Base-by-base conservation (phyloP, 2,329 filamentous ascomycete species). In the Hypoxylon sp. region DNA sequence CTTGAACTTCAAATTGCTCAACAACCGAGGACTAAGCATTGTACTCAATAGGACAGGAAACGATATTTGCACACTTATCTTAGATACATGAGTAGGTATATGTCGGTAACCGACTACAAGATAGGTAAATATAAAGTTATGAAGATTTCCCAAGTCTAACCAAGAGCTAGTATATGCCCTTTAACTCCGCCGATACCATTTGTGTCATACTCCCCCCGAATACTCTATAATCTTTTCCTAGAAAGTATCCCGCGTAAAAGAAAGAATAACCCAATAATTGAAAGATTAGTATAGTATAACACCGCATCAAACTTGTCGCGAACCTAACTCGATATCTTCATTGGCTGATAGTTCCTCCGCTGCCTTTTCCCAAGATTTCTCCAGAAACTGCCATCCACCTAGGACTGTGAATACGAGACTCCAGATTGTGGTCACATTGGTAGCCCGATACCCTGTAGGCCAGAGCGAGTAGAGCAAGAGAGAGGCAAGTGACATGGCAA, bases 301-400 rank as follows among this genome's bases (percentile, higher is more conserved):
- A n/a, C 24, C 24, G 5, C 13, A 11, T 59, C 48, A 61, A 35
- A 10, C 19, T 19, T 31, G 37, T 54, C 39, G 37, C 3, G 6
- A 10, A 9, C 37, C 52, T 2, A 65, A 37, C 46, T 70, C 67
- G 14, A 64, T 44, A 3, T 67, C 54, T 2, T 55, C 51, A 5
- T n/a, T 24, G 9, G n/a, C 17, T 8, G 47, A 1, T 3, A 10
- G n/a, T 44, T n/a, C 5, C 14, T 13, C 31, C 5, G 10, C 13
- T 17, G 29, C 42, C 5, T 59, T 44, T 3, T 59, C 52, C 67
- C 64, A 67, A 14, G 48, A 44, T 26, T 67, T 65, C 59, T 70
- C 67, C 14, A 67, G 5, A 26, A 51, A 70, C 50, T 64, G 64
- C 67, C 67, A 70, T 19, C 67, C 33, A 14, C 67, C 67, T 1